Percentiles rank a stretch among this genome's conserved stretches.
Evolutionary conservation across 306 rosid genomes (phyloP).

Genomic region (Ochetophila trinervis): DNA sequence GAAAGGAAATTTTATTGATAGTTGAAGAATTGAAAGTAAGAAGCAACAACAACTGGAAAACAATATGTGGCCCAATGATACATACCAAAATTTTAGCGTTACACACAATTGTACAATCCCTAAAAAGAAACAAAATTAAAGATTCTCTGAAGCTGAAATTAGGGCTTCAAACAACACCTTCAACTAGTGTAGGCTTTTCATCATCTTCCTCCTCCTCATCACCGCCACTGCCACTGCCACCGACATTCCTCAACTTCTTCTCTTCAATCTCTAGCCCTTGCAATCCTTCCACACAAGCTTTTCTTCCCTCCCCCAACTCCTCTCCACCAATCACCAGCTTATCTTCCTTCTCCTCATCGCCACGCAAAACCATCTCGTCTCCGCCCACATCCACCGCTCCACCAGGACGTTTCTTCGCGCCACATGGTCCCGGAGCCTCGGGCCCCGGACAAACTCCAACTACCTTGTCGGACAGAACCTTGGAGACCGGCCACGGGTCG

Average conservation of each 20-base stretch:
- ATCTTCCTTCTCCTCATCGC: slow-evolving; percentile 22
- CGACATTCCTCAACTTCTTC: slow-evolving; percentile 21
- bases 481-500: slow-evolving; percentile 41
- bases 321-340: slow-evolving; percentile 43
- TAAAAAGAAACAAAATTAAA: background rate
- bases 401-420: slow-evolving; percentile 38
- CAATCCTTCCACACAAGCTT: slow-evolving; percentile 62
- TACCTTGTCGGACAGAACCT: slow-evolving; percentile 33
- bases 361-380: slow-evolving; percentile 41
- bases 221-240: slow-evolving; percentile 11
- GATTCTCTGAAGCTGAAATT: too few species aligned
- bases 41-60: background rate
- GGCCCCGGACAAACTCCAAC: slow-evolving; percentile 32
- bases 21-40: too few species aligned
- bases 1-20: too few species aligned
- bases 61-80: background rate
- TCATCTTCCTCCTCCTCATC: slow-evolving; percentile 24
- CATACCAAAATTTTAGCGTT: background rate
- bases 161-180: slow-evolving; percentile 46
- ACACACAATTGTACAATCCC: background rate
- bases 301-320: slow-evolving; percentile 29
- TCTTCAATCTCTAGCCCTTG: slow-evolving; percentile 48
- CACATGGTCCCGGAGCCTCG: slow-evolving; percentile 39
- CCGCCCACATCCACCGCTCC: slow-evolving; percentile 11
- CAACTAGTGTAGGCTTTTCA: slow-evolving; percentile 49